These are phyloP conservation scores for Berkeleyomyces basicola DNA, from an alignment of 2,329 filamentous ascomycete genomes.

Conservation along the genomic window DNA sequence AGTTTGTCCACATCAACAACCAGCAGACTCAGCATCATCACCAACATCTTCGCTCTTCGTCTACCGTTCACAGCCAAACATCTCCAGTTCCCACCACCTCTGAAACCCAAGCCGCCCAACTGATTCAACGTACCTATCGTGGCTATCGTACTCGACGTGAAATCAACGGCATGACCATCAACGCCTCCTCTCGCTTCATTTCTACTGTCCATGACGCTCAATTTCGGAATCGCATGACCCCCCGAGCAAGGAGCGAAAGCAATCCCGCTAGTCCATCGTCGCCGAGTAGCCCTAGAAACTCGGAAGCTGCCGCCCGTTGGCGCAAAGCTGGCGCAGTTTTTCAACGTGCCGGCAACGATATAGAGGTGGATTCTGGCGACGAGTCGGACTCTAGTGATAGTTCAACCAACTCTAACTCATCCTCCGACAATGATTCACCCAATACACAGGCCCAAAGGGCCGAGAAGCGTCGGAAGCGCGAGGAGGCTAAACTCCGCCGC, in stretches of 20 bases:
- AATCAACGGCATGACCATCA: slow-evolving; percentile 49
- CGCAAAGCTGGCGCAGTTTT: slow-evolving; percentile 55
- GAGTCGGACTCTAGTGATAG: slow-evolving; percentile 20
- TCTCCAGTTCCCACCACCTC: background rate
- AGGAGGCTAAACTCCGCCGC: slow-evolving; percentile 20
- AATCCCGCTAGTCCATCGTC: slow-evolving; percentile 11
- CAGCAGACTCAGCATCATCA: slow-evolving; percentile 32
- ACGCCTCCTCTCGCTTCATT: slow-evolving; percentile 54
- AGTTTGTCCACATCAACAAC: slow-evolving; percentile 31
- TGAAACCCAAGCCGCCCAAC: slow-evolving; percentile 30
- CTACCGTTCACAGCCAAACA: background rate
- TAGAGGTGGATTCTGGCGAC: slow-evolving; percentile 28
- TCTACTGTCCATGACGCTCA: slow-evolving; percentile 45
- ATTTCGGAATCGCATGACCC: slow-evolving; percentile 34
- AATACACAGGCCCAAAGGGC: slow-evolving; percentile 23
- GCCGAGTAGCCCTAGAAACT: slow-evolving; percentile 14
- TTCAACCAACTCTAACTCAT: slow-evolving; percentile 17
- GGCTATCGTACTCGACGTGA: slow-evolving; percentile 59
- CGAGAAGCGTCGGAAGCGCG: slow-evolving; percentile 26
- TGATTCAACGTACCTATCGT: slow-evolving; percentile 58
- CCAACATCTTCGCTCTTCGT: slow-evolving; percentile 19
- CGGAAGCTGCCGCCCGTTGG: slow-evolving; percentile 43
- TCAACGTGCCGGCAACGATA: slow-evolving; percentile 51
- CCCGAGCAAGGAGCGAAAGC: slow-evolving; percentile 21
- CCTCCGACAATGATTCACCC: slow-evolving; percentile 17